phyloP scores from a whole-genome alignment of 129 eudicot genomes.

The Flaveria robusta region DNA sequence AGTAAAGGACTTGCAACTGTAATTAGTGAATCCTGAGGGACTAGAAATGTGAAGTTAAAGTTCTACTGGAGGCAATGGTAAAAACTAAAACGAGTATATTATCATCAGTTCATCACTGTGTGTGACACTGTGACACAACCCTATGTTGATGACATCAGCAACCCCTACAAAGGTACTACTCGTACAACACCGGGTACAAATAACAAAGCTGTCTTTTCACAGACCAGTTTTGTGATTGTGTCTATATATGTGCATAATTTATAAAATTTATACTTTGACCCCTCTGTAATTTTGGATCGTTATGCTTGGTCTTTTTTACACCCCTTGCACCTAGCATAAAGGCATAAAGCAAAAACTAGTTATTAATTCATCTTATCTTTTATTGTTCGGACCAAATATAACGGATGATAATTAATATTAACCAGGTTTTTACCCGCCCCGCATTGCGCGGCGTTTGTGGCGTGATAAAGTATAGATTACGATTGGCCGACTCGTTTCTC shows the following conservation, averaged over 20 bases:
- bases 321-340: neutral
- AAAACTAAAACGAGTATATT: neutral
- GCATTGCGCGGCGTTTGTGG: too few species aligned
- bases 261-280: slow-evolving; percentile 15
- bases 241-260: slow-evolving; percentile 7
- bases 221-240: slow-evolving; percentile 19
- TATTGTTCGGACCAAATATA: too few species aligned
- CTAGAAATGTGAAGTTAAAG: slow-evolving; percentile 13
- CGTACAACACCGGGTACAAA: slow-evolving; percentile 26
- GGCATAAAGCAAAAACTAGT: neutral
- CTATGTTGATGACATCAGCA: slow-evolving; percentile 30
- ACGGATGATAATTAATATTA: too few species aligned
- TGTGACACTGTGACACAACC: slow-evolving; percentile 11
- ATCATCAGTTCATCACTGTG: slow-evolving; percentile 3
- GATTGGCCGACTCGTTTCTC: too few species aligned
- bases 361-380: neutral
- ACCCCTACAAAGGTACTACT: slow-evolving; percentile 33
- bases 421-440: too few species aligned
- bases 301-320: slow-evolving; percentile 24
- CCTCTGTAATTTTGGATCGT: slow-evolving; percentile 27
- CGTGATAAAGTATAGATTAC: too few species aligned
- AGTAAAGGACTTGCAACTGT: neutral
- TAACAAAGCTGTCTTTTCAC: slow-evolving; percentile 21
- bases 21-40: neutral
- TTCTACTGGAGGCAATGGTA: neutral